phyloP scores from a whole-genome alignment of 139 green algal genomes.

The Chlorokybus atmophyticus region DNA sequence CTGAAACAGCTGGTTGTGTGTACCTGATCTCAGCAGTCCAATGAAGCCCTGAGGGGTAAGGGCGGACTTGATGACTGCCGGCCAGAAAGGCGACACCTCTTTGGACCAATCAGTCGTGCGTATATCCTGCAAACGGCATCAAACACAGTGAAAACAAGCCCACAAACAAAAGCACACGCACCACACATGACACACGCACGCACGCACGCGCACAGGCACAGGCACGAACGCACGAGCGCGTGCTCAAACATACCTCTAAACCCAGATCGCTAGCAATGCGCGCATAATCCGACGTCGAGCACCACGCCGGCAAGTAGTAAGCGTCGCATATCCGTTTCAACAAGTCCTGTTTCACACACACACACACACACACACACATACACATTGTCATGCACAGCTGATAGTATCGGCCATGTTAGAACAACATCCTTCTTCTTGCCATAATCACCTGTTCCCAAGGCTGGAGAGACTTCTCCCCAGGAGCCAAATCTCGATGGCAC shows the following conservation, averaged over 20 bases:
- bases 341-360: conserved; percentile 43
- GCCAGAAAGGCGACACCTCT: conserved; percentile 91
- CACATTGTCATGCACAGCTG: no score
- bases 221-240: conserved; percentile 13
- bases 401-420: no score
- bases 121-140: conserved; percentile 27
- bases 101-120: conserved; percentile 62
- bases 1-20: background rate
- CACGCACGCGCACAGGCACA: background rate
- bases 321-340: conserved; percentile 85
- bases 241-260: conserved; percentile 5
- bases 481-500: conserved; percentile 71
- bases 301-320: conserved; percentile 96
- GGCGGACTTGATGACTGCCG: conserved; percentile 68
- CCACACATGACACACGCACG: no score
- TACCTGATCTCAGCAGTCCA: conserved; percentile 65
- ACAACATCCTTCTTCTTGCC: no score
- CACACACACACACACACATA: no score
- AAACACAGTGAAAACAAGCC: background rate
- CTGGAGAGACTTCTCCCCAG: conserved; percentile 18
- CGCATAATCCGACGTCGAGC: conserved; percentile 75
- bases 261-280: conserved; percentile 43
- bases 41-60: conserved; percentile 45
- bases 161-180: conserved; percentile 4
- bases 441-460: no score